Percentiles rank a stretch among this genome's conserved stretches.
Evolutionary conservation across 1,139 yeast genomes (phyloP).

Genomic region (Suhomyces bolitotheri): DNA sequence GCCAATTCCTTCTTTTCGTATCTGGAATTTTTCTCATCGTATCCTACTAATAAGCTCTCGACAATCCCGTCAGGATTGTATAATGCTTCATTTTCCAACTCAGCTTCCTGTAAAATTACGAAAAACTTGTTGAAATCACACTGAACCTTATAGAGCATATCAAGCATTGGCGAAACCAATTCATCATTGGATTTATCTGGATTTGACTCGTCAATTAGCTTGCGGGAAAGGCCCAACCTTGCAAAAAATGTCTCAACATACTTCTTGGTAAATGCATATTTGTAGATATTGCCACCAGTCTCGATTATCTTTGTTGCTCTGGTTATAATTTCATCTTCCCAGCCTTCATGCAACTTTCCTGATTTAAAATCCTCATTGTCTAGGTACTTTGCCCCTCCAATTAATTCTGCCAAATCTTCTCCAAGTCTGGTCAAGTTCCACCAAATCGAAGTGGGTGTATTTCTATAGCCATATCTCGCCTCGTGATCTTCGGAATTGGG

Average conservation of each 20-base stretch:
- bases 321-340: conserved; percentile 52
- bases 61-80: conserved; percentile 27
- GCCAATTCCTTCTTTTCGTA: conserved; percentile 35
- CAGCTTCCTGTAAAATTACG: conserved; percentile 53
- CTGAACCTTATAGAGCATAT: conserved; percentile 58
- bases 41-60: conserved; percentile 25
- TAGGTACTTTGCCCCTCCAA: conserved; percentile 61
- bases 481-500: conserved; percentile 87
- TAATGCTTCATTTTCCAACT: conserved; percentile 15
- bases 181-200: conserved; percentile 43
- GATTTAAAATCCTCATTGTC: conserved; percentile 37
- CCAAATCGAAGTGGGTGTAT: conserved; percentile 87
- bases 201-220: conserved; percentile 36
- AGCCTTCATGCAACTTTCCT: conserved; percentile 43
- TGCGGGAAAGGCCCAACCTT: conserved; percentile 63
- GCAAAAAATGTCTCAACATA: conserved; percentile 62
- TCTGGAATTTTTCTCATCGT: conserved; percentile 23
- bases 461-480: conserved; percentile 71
- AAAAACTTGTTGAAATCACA: conserved; percentile 84
- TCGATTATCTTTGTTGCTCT: conserved; percentile 70
- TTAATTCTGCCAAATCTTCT: conserved; percentile 76
- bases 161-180: conserved; percentile 61
- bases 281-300: conserved; percentile 64
- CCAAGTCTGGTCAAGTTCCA: conserved; percentile 90
- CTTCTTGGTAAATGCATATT: conserved; percentile 56